Conservation (phyloP, 2,329 filamentous ascomycete genomes). For the Fusarium virguliforme region DNA sequence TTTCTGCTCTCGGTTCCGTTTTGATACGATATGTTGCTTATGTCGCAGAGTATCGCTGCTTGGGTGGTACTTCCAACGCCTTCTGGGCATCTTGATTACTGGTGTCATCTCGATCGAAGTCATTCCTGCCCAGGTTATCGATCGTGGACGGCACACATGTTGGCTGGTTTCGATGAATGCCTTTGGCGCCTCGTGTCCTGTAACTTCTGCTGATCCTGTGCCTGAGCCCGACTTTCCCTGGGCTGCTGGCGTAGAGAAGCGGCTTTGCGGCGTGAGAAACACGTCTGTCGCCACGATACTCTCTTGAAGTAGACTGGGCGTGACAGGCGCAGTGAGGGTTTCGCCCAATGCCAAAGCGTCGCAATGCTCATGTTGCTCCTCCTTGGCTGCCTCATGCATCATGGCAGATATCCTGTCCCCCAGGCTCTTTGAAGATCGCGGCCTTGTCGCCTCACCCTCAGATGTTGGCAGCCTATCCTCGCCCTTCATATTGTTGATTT, state of each 20-base stretch:
- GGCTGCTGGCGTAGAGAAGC: constrained; percentile 26
- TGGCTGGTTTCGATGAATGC: neutral
- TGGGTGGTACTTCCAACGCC: neutral
- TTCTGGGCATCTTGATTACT: neutral
- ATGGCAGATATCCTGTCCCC: constrained; percentile 42
- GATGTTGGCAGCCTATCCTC: neutral
- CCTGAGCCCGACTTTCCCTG: neutral
- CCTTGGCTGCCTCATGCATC: constrained; percentile 35
- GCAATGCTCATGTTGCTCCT: constrained; percentile 23
- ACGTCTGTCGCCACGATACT: constrained; percentile 42
- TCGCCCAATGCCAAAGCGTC: neutral
- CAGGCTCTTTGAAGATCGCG: constrained; percentile 36
- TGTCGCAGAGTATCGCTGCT: neutral
- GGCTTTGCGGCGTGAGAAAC: constrained; percentile 47
- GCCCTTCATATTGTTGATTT: constrained; percentile 44
- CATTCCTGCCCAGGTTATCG: constrained; percentile 2
- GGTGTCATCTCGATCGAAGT: neutral
- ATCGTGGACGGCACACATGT: neutral
- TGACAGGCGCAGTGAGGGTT: constrained; percentile 22
- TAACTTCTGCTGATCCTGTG: neutral
- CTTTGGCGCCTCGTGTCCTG: neutral
- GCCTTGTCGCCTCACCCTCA: constrained; percentile 14
- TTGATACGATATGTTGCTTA: neutral
- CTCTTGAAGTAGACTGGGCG: constrained; percentile 32
- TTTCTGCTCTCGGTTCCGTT: neutral